Evolutionary conservation across 805 yeast genomes (phyloP), one percentile per base, ranked within the genome.

Genomic region (Metschnikowia picachoensis): DNA sequence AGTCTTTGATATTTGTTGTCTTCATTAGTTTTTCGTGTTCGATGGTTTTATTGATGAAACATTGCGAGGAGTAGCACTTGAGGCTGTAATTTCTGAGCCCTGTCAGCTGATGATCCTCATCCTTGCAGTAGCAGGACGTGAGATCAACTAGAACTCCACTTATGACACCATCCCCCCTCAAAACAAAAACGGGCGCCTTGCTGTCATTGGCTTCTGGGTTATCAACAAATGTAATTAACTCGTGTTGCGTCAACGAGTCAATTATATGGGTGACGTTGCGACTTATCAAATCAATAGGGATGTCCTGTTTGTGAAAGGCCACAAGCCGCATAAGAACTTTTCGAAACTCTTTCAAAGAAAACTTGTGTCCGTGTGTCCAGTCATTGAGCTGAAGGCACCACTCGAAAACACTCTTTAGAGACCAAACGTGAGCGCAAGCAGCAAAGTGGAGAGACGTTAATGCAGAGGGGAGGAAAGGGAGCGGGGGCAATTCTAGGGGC

Each of bases 401-500:
- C 29, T 62, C 57, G 55, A 77, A 81, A 4, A 82, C 64, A 15
- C 68, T 70, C 0, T 76, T 72, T 12, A 83, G 51, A 0, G 76
- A 67, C 65, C 76, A 73, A 3, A 80, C 73, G 31, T 64, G 62
- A 3, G 59, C 57, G 52, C 85, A 80, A 20, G 65, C 68, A 10
- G 74, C 59, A 43, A 79, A 70, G 50, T 81, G 83, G n/a, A 66
- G 63, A 16, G 72, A 71, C 13, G 68, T 70, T 32, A 82, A 59
- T 0, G 74, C 62, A 11, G 76, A 70, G 0, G 84, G 73, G 3
- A 78, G 62, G 50, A 82, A 82, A 3, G 85, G 85, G 8, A 81
- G 66, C 37, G 75, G 70, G 0, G 87, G 87, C 15, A 79, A 55
- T 37, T 70, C 72, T 5, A 75, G 55, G 4, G 80, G 79, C 2